Percentiles rank a stretch among this genome's conserved stretches.
phyloP scores from a whole-genome alignment of 148 eudicot species.

The Dysphania ambrosioides region DNA sequence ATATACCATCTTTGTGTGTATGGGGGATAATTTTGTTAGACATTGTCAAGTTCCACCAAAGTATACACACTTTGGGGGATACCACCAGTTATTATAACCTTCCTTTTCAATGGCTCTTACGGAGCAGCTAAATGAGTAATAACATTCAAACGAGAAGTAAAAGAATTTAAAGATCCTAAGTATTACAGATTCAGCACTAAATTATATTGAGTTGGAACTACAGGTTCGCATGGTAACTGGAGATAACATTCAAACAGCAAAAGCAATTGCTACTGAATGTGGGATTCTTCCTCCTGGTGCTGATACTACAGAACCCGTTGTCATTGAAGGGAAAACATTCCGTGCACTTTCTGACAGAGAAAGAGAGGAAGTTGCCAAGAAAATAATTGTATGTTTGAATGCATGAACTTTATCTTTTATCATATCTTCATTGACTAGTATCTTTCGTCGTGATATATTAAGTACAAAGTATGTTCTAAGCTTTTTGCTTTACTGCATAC shows the following conservation, averaged over 20 bases:
- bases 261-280: constrained; percentile 87
- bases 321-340: constrained; percentile 78
- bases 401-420: not conserved
- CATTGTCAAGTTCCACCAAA: too few species aligned
- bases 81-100: too few species aligned
- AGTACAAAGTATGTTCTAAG: too few species aligned
- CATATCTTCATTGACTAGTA: not conserved
- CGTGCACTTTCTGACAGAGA: constrained; percentile 73
- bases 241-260: constrained; percentile 90
- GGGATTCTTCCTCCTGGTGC: constrained; percentile 66
- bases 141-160: too few species aligned
- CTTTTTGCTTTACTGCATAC: constrained; percentile 13
- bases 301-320: constrained; percentile 43
- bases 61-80: too few species aligned
- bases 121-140: too few species aligned
- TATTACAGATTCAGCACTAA: not conserved
- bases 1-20: not conserved
- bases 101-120: too few species aligned
- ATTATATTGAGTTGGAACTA: not conserved
- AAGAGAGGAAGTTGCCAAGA: constrained; percentile 54
- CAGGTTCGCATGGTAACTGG: constrained; percentile 99
- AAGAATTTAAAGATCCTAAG: too few species aligned
- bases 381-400: constrained; percentile 49
- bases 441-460: not conserved
- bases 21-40: not conserved